Evolutionary conservation across 495 filamentous ascomycete species (phyloP).

Genomic region (Penicillium egyptiacum): DNA sequence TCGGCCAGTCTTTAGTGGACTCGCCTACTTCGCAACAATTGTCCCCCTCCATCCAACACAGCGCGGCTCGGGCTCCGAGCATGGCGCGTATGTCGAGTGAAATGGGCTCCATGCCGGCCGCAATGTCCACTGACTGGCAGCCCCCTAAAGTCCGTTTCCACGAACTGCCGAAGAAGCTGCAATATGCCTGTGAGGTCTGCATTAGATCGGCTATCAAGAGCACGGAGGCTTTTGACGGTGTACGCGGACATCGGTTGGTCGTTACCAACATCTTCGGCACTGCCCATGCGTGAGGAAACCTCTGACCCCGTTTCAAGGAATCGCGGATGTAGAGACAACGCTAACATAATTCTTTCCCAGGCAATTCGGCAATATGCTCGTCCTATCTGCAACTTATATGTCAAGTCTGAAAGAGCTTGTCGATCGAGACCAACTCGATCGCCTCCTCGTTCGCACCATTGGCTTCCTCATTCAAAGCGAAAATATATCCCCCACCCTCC

Average conservation of each 20-base stretch:
- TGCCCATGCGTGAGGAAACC: slow-evolving; percentile 11
- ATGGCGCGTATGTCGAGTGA: slow-evolving; percentile 43
- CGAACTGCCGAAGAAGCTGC: slow-evolving; percentile 43
- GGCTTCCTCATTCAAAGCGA: slow-evolving; percentile 61
- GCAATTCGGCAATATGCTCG: slow-evolving; percentile 95
- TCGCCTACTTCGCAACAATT: slow-evolving; percentile 39
- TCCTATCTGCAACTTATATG: slow-evolving; percentile 77
- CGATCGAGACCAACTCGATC: slow-evolving; percentile 46
- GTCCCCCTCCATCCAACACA: slow-evolving; percentile 33
- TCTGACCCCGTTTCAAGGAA: neutral
- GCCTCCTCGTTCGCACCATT: slow-evolving; percentile 63
- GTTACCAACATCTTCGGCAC: slow-evolving; percentile 13
- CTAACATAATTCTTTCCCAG: slow-evolving; percentile 43
- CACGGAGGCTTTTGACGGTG: slow-evolving; percentile 12
- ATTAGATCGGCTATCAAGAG: slow-evolving; percentile 4
- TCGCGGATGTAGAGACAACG: neutral
- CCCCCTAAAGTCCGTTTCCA: slow-evolving; percentile 21
- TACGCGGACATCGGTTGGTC: slow-evolving; percentile 6
- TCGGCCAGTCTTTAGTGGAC: slow-evolving; percentile 28
- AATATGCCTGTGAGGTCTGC: slow-evolving; percentile 2
- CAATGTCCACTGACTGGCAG: slow-evolving; percentile 13
- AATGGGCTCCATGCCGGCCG: slow-evolving; percentile 27
- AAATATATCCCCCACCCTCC: slow-evolving; percentile 65
- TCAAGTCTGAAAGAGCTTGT: slow-evolving; percentile 55
- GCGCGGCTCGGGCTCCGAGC: slow-evolving; percentile 18